Evolutionary conservation across 768 basidiomycete species (phyloP).

Genomic region (Pilatotrama ljubarskyi): DNA sequence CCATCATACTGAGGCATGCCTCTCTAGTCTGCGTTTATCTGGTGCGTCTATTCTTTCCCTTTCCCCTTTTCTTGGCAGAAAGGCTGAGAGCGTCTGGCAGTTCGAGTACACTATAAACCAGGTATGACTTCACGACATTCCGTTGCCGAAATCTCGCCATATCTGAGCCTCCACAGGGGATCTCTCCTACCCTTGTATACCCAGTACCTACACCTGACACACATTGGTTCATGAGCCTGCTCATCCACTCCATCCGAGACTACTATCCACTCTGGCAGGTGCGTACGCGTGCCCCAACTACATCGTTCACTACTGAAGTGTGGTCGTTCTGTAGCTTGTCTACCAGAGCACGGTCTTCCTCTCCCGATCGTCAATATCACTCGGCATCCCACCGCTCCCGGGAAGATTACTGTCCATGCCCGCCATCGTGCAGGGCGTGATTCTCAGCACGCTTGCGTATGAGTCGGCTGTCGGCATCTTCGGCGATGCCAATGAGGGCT

Average conservation of each 20-base stretch:
- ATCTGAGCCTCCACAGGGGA: too few relatives aligned
- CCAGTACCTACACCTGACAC: constrained; percentile 68
- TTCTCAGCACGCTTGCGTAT: constrained; percentile 60
- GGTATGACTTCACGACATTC: constrained; percentile 35
- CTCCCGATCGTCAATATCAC: constrained; percentile 86
- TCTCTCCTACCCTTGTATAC: constrained; percentile 88
- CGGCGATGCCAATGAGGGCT: constrained; percentile 39
- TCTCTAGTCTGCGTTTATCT: constrained; percentile 58
- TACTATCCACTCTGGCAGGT: constrained; percentile 98
- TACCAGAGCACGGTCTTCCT: constrained; percentile 92
- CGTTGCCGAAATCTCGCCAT: too few relatives aligned
- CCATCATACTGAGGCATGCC: not conserved
- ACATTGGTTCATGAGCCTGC: constrained; percentile 64
- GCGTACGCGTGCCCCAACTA: constrained; percentile 22
- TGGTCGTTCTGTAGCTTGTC: constrained; percentile 56
- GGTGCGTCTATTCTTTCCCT: constrained; percentile 39
- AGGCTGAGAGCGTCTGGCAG: constrained; percentile 39
- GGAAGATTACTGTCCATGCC: constrained; percentile 68
- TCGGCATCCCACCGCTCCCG: constrained; percentile 82
- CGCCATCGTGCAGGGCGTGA: constrained; percentile 67
- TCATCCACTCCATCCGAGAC: constrained; percentile 84
- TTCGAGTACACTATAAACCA: constrained; percentile 94
- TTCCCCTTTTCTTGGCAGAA: not conserved
- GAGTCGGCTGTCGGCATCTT: constrained; percentile 75
- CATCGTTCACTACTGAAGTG: not conserved